Conservation (phyloP, 495 filamentous ascomycete genomes). For the Hypoxylon lienhwacheense region DNA sequence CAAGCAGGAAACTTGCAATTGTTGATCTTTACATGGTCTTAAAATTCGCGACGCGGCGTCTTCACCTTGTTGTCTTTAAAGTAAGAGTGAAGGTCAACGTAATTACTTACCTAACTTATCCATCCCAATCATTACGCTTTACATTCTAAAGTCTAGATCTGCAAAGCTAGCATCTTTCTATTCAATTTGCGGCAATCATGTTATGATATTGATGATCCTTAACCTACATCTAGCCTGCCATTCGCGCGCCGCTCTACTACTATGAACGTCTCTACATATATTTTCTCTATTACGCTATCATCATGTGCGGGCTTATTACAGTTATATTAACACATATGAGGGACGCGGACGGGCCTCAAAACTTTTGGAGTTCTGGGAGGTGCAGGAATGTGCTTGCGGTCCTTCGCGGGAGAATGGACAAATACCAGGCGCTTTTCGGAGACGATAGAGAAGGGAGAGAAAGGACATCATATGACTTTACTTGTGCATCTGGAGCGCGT, state of each 20-base stretch:
- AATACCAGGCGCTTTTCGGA: slow-evolving; percentile 11
- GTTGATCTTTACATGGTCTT: slow-evolving; percentile 3
- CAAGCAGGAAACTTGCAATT: neutral
- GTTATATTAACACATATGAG: slow-evolving; percentile 16
- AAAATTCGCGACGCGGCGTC: slow-evolving; percentile 3
- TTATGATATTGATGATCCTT: slow-evolving; percentile 24
- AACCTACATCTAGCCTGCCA: slow-evolving; percentile 12
- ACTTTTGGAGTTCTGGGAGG: slow-evolving; percentile 24
- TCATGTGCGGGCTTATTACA: slow-evolving; percentile 17
- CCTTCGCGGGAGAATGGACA: slow-evolving; percentile 27
- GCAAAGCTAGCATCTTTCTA: neutral
- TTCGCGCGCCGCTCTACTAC: slow-evolving; percentile 2
- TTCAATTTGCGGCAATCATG: slow-evolving; percentile 8
- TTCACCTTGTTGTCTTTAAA: slow-evolving; percentile 2
- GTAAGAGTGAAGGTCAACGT: neutral
- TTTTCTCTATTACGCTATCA: slow-evolving; percentile 8
- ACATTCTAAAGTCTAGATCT: neutral
- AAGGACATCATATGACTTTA: slow-evolving; percentile 5
- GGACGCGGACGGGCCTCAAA: slow-evolving; percentile 22
- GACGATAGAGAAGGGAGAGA: slow-evolving; percentile 12
- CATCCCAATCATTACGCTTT: neutral
- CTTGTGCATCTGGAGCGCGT: slow-evolving; percentile 5
- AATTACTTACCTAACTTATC: neutral
- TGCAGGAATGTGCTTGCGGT: slow-evolving; percentile 12
- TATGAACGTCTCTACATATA: slow-evolving; percentile 21